Base-by-base conservation (phyloP, 2,329 filamentous ascomycete genomes). In the Aschersonia sp. region DNA sequence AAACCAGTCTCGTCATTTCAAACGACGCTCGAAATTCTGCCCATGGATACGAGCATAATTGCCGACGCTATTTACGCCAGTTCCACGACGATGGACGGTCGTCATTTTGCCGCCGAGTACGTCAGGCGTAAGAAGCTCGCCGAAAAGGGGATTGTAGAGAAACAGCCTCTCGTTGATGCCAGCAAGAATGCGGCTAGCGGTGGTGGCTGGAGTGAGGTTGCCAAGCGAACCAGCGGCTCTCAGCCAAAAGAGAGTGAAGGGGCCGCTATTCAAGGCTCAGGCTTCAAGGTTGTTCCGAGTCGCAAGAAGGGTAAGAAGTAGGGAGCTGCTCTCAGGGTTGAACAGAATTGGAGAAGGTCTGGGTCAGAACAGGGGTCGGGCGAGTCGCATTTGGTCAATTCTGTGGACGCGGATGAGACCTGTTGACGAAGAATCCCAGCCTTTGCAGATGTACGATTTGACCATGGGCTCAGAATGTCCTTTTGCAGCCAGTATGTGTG, bases 171-270 rank as follows among this genome's bases (percentile, higher is more conserved):
- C 44, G 73, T 68, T 45, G 75, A 78, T 4, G 40, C 40, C 44
- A 73, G 70, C 52, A 60, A 73, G 59, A 49, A 64, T 57, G 51
- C 69, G 63, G 53, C 66, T 45, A 59, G 67, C 30, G 68, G 72
- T 30, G 81, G 85, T 48, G 90, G 90, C 22, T 98, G 92, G 92
- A 95, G 76, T 56, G 92, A 97, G 68, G 92, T 98, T 46, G 92
- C 92, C 1, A 97, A 97, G 81, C 96, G 96, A 73, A 84, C 85
- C 45, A 67, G 69, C 47, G 68, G 70, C 48, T 50, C 51, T 40
- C 55, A 57, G 47, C 48, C 52, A 46, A 71, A 70, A 51, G 73
- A 75, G 33, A 68, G 56, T 61, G 62, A 61, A 63, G 58, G 65
- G 56, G 58, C 58, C 30, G 46, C 37, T 11, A 66, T 68, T 56